phyloP scores from a whole-genome alignment of 305 asterid genomes.

The Fraxinus dipetala region DNA sequence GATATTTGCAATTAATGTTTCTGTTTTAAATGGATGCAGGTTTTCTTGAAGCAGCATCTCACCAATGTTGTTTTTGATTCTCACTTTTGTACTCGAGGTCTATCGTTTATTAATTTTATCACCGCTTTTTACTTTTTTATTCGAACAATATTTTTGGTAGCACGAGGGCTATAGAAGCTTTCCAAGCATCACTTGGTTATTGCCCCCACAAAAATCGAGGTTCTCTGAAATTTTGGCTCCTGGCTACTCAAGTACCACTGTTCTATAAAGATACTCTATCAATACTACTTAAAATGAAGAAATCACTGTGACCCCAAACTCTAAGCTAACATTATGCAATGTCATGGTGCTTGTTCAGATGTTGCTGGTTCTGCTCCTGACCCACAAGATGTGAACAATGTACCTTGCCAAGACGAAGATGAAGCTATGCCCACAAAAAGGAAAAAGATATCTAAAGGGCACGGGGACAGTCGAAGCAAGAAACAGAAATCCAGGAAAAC shows the following conservation, averaged over 20 bases:
- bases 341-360: conserved; percentile 20
- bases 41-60: conserved; percentile 86
- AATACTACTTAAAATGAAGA: background rate
- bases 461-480: conserved; percentile 37
- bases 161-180: background rate
- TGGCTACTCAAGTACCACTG: background rate
- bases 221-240: background rate
- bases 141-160: background rate
- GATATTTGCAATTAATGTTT: conserved; percentile 12
- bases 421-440: conserved; percentile 36
- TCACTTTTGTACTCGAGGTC: conserved; percentile 53
- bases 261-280: background rate
- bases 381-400: conserved; percentile 26
- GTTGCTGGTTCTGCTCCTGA: conserved; percentile 25
- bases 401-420: conserved; percentile 26
- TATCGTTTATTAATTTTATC: background rate
- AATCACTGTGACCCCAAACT: background rate
- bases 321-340: background rate
- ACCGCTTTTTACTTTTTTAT: background rate
- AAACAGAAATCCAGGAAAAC: conserved; percentile 50
- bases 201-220: background rate
- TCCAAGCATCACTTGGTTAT: background rate
- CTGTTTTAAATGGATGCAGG: conserved; percentile 44
- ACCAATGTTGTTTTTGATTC: conserved; percentile 68
- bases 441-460: conserved; percentile 39